phyloP scores from a whole-genome alignment of 2,329 filamentous ascomycete species.

The Colletotrichum sublineola region DNA sequence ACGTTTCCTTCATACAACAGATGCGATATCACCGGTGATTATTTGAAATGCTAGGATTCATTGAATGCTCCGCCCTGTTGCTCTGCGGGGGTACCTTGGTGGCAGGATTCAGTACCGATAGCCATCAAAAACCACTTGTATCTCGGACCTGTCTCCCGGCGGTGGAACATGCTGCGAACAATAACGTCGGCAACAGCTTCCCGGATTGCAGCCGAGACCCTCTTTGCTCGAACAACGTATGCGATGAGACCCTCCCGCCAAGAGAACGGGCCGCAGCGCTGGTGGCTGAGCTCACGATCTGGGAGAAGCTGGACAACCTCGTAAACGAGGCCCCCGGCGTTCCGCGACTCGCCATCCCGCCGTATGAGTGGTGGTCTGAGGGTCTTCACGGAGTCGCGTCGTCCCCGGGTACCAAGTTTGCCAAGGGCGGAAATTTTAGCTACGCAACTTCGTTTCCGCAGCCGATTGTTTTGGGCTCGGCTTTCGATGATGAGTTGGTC shows the following conservation, averaged over 20 bases:
- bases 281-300: slow-evolving; percentile 63
- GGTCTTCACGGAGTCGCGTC: slow-evolving; percentile 72
- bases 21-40: neutral
- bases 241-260: slow-evolving; percentile 57
- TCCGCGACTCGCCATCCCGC: slow-evolving; percentile 66
- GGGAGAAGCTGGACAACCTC: slow-evolving; percentile 66
- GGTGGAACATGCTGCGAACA: neutral
- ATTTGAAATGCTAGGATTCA: neutral
- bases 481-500: slow-evolving; percentile 75
- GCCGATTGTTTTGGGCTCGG: slow-evolving; percentile 72
- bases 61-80: neutral
- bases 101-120: neutral
- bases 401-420: slow-evolving; percentile 65
- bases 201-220: slow-evolving; percentile 48
- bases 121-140: slow-evolving; percentile 17
- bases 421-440: slow-evolving; percentile 65
- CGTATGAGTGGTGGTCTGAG: slow-evolving; percentile 74
- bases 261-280: slow-evolving; percentile 61
- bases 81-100: neutral
- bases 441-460: slow-evolving; percentile 76
- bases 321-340: slow-evolving; percentile 60
- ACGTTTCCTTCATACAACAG: neutral
- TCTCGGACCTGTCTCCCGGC: slow-evolving; percentile 18
- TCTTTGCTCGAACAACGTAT: slow-evolving; percentile 56
- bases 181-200: slow-evolving; percentile 6